Evolutionary conservation across 129 eudicot species (phyloP).

Genomic region (Chrysanthemum lavandulifolium): DNA sequence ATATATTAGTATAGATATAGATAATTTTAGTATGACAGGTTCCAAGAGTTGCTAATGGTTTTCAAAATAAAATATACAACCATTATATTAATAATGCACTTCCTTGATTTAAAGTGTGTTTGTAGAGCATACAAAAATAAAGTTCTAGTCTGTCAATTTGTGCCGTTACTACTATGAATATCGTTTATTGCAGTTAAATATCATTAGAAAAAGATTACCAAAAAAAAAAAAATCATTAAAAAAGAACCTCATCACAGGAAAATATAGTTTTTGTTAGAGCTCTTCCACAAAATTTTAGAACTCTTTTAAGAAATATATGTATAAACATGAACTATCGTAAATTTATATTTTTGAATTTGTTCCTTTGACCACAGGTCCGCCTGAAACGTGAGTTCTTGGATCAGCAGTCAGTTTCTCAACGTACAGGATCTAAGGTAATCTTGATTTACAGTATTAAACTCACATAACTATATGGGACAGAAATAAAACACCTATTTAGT

Average conservation of each 20-base stretch:
- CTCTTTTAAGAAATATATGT: not conserved
- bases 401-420: slow-evolving; percentile 44
- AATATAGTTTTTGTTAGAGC: no score
- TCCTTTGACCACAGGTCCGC: slow-evolving; percentile 53
- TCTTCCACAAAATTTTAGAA: not conserved
- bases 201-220: no score
- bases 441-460: slow-evolving; percentile 16
- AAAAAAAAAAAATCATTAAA: no score
- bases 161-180: no score
- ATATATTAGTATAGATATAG: no score
- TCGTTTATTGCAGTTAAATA: no score
- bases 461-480: not conserved
- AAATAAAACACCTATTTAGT: no score
- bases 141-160: not conserved
- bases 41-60: not conserved
- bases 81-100: not conserved
- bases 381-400: slow-evolving; percentile 95
- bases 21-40: not conserved
- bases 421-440: slow-evolving; percentile 58
- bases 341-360: not conserved
- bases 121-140: not conserved
- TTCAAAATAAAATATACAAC: not conserved
- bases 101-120: not conserved
- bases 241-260: no score
- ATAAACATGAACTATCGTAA: not conserved